A percentile compares a stretch with the other conserved stretches of the same genome.
These are phyloP conservation scores for Aspergillus olivimuriae DNA, from an alignment of 495 filamentous ascomycete species.

Conservation along the genomic window DNA sequence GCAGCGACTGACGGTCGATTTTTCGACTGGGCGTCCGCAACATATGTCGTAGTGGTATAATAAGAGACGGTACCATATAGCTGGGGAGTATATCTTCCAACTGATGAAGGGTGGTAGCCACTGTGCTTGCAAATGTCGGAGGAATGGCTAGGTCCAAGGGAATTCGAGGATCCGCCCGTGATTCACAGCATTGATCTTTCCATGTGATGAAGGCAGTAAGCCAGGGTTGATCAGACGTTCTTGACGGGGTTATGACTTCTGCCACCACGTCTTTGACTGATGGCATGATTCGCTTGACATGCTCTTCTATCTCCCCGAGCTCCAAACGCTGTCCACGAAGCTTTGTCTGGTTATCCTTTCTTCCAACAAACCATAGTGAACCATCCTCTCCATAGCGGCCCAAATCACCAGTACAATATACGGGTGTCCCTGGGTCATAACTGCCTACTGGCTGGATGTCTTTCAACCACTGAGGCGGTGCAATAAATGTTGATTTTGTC, in stretches of 20 bases:
- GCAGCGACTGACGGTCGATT: slow-evolving; percentile 27
- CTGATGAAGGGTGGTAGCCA: neutral
- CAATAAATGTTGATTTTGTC: slow-evolving; percentile 24
- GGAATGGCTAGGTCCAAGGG: neutral
- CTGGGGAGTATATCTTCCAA: neutral
- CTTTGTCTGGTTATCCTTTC: slow-evolving; percentile 38
- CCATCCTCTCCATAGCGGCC: slow-evolving; percentile 34
- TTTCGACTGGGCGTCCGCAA: slow-evolving; percentile 14
- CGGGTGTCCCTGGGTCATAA: neutral
- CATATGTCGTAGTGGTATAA: neutral
- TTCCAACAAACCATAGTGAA: neutral
- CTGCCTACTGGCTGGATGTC: neutral
- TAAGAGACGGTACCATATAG: neutral
- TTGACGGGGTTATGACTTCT: slow-evolving; percentile 1
- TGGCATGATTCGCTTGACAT: neutral
- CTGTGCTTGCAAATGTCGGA: neutral
- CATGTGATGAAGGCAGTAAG: neutral
- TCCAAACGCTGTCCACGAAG: slow-evolving; percentile 45
- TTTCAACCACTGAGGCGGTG: neutral
- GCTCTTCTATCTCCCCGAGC: slow-evolving; percentile 39
- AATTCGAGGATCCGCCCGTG: neutral
- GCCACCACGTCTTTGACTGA: slow-evolving; percentile 17
- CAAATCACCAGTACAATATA: slow-evolving; percentile 44
- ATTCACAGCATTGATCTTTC: too few relatives aligned
- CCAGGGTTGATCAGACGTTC: neutral